Percentiles rank a stretch among this genome's conserved stretches.
Conservation (phyloP, 108 stramenopile genomes). For the Pseudonitzschia multiseries region DNA sequence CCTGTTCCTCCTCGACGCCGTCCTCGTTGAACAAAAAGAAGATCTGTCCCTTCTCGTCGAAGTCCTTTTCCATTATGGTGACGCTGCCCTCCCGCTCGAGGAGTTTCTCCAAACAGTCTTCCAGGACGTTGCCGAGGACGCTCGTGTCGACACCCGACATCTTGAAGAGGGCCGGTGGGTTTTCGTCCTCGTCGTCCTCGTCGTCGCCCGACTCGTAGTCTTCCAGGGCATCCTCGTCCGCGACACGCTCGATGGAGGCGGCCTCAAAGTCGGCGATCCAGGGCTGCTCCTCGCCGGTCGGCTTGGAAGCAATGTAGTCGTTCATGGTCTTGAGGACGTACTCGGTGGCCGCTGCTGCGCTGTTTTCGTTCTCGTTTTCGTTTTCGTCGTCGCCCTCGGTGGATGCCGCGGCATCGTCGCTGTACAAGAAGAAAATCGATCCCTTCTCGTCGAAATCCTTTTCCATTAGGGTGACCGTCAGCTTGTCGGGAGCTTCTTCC, state of each 20-base stretch:
- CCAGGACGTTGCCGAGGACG: background rate
- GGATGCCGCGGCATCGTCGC: background rate
- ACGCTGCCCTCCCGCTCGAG: background rate
- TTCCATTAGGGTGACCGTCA: no score
- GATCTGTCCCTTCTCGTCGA: background rate
- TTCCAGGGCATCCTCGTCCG: background rate
- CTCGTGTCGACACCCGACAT: conserved; percentile 6
- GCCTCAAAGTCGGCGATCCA: background rate
- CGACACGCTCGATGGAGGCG: background rate
- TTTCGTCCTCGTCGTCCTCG: background rate
- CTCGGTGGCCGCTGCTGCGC: background rate
- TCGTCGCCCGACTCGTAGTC: background rate
- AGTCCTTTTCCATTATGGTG: background rate
- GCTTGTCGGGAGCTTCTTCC: background rate
- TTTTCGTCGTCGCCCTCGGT: no score
- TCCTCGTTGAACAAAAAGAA: background rate
- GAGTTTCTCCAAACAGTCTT: background rate
- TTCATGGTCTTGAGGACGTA: background rate
- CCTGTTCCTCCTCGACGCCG: background rate
- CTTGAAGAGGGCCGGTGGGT: background rate
- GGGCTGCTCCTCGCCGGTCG: background rate
- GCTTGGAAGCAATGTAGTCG: background rate
- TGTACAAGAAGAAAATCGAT: no score
- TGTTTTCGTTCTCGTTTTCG: background rate
- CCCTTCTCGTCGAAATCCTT: no score